A percentile compares a stretch with the other conserved stretches of the same genome.
phyloP scores from a whole-genome alignment of 306 rosid species.

The Amphicarpaea edgeworthii region DNA sequence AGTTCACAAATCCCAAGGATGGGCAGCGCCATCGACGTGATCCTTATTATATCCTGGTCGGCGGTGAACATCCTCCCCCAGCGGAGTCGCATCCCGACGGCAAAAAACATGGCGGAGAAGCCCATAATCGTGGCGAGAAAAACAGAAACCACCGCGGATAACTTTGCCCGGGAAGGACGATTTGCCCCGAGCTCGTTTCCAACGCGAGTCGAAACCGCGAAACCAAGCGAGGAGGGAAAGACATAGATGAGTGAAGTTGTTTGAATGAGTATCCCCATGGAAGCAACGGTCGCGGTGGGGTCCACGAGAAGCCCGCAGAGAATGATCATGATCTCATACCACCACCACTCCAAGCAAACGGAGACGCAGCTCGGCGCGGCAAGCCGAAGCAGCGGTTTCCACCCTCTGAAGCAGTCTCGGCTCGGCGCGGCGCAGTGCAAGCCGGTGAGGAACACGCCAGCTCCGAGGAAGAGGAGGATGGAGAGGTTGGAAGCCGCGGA shows the following conservation, averaged over 20 bases:
- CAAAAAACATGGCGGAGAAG: conserved; percentile 63
- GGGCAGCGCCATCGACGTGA: conserved; percentile 79
- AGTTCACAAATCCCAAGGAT: conserved; percentile 92
- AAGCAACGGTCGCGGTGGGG: conserved; percentile 85
- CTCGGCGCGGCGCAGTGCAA: conserved; percentile 71
- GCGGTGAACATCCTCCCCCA: conserved; percentile 86
- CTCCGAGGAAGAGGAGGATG: conserved; percentile 50
- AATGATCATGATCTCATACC: conserved; percentile 98
- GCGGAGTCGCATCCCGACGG: conserved; percentile 57
- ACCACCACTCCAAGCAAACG: conserved; percentile 98
- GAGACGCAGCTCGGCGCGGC: conserved; percentile 94
- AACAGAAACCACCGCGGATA: conserved; percentile 67
- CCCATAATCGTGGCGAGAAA: conserved; percentile 64
- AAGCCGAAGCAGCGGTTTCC: conserved; percentile 67
- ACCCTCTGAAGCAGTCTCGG: conserved; percentile 69
- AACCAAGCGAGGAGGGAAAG: conserved; percentile 85
- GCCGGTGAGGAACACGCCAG: conserved; percentile 39
- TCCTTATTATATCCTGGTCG: conserved; percentile 63
- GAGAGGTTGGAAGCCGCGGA: conserved; percentile 70
- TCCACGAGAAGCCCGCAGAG: conserved; percentile 75
- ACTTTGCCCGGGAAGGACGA: conserved; percentile 57
- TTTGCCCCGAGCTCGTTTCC: conserved; percentile 87
- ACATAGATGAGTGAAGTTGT: conserved; percentile 87
- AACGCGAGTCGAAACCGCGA: conserved; percentile 87
- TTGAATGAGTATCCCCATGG: conserved; percentile 92